These are phyloP conservation scores for Fagopyrum tataricum DNA, from an alignment of 148 eudicot genomes.

Conservation along the genomic window DNA sequence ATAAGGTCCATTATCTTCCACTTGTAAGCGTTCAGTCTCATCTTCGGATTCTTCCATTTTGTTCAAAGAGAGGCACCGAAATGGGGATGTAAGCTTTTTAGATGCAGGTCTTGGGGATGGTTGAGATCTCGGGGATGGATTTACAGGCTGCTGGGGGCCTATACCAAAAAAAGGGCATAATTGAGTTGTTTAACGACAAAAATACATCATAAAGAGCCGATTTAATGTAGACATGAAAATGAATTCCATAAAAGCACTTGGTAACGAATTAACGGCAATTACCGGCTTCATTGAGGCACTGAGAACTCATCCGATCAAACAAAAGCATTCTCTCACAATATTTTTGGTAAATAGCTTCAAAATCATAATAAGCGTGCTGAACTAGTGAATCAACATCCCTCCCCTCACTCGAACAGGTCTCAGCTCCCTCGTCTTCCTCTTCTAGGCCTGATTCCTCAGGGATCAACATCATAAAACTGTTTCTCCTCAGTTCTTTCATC, in stretches of 20 bases:
- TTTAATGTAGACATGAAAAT: not conserved
- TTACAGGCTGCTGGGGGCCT: constrained; percentile 42
- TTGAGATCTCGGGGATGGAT: constrained; percentile 46
- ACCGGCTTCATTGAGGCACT: constrained; percentile 76
- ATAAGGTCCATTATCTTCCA: constrained; percentile 42
- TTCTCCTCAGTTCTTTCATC: constrained; percentile 80
- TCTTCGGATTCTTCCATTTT: constrained; percentile 56
- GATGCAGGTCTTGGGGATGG: constrained; percentile 54
- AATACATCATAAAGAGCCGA: not conserved
- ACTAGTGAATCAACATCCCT: constrained; percentile 65
- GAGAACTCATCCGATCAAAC: constrained; percentile 74
- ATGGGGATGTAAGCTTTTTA: constrained; percentile 68
- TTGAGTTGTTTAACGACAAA: not conserved
- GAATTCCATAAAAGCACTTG: constrained; percentile 4
- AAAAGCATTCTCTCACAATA: constrained; percentile 82
- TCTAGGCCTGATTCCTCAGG: constrained; percentile 78
- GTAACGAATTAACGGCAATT: constrained; percentile 21
- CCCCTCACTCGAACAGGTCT: constrained; percentile 72
- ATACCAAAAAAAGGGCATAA: constrained; percentile 13
- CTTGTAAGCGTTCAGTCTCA: constrained; percentile 73
- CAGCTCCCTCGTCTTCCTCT: constrained; percentile 58
- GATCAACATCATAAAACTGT: constrained; percentile 91
- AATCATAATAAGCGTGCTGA: constrained; percentile 71
- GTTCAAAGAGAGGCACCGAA: constrained; percentile 84
- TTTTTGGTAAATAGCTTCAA: constrained; percentile 66